Base-by-base conservation (phyloP, 176 grass and related monocot genomes). In the Eragrostis nindensis region DNA sequence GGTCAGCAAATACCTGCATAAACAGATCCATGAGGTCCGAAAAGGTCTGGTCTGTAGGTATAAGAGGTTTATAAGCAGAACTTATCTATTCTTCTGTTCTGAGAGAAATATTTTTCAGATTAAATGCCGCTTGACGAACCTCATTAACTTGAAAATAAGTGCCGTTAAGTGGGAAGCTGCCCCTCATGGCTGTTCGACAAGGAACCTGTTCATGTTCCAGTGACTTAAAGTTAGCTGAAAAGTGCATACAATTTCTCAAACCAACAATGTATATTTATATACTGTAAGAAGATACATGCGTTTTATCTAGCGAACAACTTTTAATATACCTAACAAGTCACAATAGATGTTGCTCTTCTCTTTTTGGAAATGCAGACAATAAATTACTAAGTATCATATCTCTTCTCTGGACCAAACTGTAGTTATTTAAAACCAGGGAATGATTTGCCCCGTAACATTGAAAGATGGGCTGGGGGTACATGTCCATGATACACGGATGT, bases 121-220 rank as follows among this genome's bases (percentile, higher is more conserved):
- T 57, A 66, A 22, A 75, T 27, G 17, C 66, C 46, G 50, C 38
- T 81, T 14, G 43, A 49, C 60, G 56, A 80, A 98, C 95, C 90
- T 98, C 95, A 57, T 98, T 98, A 86, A 98, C 92, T 87, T 98
- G 95, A 84, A 98, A 98, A 77, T 98, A 98, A 59, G 95, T 98
- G 40, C 95, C 95, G 54, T 98, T 98, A 62, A 98, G 95, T 47
- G 95, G 95, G 84, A 98, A 98, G 81, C 92, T 98, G 46, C 95
- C 95, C 48, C 86, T 89, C 88, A 93, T 95, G 81, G 95, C 95
- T 78, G 95, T 98, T 89, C 95, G 85, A 73, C 95, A 98, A 40
- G 95, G 96, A 86, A 99, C 80, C 96, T 99, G 78, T 78, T 81
- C 21, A 83, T 72, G 59, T 82, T 67, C 26, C 56, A 76, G 82